These are phyloP conservation scores for Rhodamnia argentea DNA, from an alignment of 345 rosid genomes.

Conservation along the genomic window DNA sequence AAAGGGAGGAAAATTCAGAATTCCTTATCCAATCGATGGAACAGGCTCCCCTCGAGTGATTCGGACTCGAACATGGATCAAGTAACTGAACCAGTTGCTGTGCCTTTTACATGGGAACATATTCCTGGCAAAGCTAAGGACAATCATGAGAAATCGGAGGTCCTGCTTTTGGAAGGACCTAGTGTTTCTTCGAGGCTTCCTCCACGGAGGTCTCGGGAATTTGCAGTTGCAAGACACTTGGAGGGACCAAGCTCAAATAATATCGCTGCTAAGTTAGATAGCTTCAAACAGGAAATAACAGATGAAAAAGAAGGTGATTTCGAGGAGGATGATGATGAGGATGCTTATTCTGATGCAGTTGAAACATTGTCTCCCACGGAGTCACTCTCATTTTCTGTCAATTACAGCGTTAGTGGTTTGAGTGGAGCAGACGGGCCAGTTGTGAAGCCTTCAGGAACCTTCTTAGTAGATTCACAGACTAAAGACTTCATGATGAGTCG, in stretches of 20 bases:
- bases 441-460: slow-evolving; percentile 36
- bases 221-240: slow-evolving; percentile 1
- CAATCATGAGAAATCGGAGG: background rate
- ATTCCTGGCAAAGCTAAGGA: slow-evolving; percentile 67
- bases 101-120: slow-evolving; percentile 86
- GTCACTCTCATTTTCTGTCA: slow-evolving; percentile 45
- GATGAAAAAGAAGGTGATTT: slow-evolving; percentile 11
- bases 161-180: slow-evolving; percentile 3
- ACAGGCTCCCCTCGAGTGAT: slow-evolving; percentile 10
- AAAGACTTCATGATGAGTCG: slow-evolving; percentile 86
- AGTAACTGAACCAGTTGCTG: slow-evolving; percentile 64
- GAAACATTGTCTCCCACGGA: slow-evolving; percentile 41
- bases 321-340: slow-evolving; percentile 25
- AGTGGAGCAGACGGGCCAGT: slow-evolving; percentile 38
- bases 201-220: slow-evolving; percentile 18
- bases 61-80: slow-evolving; percentile 36
- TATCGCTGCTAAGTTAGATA: background rate
- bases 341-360: slow-evolving; percentile 67
- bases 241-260: background rate
- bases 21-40: slow-evolving; percentile 8
- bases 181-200: slow-evolving; percentile 29
- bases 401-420: slow-evolving; percentile 43
- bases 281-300: slow-evolving; percentile 5
- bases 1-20: slow-evolving; percentile 16
- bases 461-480: slow-evolving; percentile 39